Evolutionary conservation across 1,284 basidiomycete genomes (phyloP).

Genomic region (Leccinum proliferum): DNA sequence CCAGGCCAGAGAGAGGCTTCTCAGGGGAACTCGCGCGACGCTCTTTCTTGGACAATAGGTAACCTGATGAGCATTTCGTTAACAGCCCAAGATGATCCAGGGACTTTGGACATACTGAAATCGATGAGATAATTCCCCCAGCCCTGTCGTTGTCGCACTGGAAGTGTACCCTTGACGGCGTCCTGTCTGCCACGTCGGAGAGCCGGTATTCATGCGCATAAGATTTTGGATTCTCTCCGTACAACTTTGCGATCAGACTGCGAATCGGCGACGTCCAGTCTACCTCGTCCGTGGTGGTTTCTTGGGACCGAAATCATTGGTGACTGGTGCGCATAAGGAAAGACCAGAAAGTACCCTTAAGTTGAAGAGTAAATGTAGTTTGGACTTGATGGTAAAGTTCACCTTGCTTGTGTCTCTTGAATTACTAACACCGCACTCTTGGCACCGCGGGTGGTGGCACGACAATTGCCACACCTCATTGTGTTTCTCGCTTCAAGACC

Average conservation of each 20-base stretch:
- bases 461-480: too few species aligned
- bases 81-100: constrained; percentile 16
- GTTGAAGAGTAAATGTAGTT: too few species aligned
- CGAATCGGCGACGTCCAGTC: constrained; percentile 92
- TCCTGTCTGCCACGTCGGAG: background rate
- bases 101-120: constrained; percentile 68
- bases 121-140: constrained; percentile 96
- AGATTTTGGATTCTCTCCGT: constrained; percentile 49
- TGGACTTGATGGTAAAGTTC: too few species aligned
- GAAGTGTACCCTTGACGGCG: constrained; percentile 54
- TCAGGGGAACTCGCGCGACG: constrained; percentile 85
- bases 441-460: too few species aligned
- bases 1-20: constrained; percentile 87
- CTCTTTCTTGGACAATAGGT: constrained; percentile 95
- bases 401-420: too few species aligned
- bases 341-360: too few species aligned
- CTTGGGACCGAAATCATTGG: constrained; percentile 75
- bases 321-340: too few species aligned
- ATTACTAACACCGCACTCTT: too few species aligned
- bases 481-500: too few species aligned
- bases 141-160: constrained; percentile 89
- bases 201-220: background rate
- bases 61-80: constrained; percentile 53
- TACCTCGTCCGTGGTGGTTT: constrained; percentile 75
- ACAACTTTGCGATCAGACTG: constrained; percentile 78